Conservation (phyloP, 345 rosid genomes). For the Aegle marmelos region DNA sequence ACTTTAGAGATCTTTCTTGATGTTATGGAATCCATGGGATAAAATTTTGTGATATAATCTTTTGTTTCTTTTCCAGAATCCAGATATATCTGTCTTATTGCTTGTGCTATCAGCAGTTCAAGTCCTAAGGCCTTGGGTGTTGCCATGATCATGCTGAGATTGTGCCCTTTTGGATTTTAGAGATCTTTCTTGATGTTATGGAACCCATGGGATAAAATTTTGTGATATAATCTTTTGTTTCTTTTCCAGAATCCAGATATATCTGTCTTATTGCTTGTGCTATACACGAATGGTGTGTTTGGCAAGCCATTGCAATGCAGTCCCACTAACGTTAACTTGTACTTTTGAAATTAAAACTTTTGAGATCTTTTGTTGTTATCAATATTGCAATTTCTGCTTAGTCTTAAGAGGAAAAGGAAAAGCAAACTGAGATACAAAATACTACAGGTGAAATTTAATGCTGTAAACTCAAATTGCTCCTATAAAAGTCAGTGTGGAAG, state of each 20-base stretch:
- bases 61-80: no score
- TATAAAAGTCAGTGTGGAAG: neutral
- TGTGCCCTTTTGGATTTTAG: neutral
- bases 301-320: no score
- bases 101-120: neutral
- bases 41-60: neutral
- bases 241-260: no score
- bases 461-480: neutral
- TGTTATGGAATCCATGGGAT: neutral
- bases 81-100: neutral
- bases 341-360: neutral
- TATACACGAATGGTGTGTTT: neutral
- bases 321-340: neutral
- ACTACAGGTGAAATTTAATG: neutral
- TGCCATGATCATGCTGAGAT: constrained; percentile 4
- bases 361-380: neutral
- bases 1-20: neutral
- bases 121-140: neutral
- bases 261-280: neutral
- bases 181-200: neutral
- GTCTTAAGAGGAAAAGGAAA: neutral
- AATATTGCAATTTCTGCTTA: neutral
- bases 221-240: neutral
- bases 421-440: neutral
- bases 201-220: neutral